These are phyloP conservation scores for Cavenderia fasciculata DNA, from an alignment of 78 protist species.

Conservation along the genomic window DNA sequence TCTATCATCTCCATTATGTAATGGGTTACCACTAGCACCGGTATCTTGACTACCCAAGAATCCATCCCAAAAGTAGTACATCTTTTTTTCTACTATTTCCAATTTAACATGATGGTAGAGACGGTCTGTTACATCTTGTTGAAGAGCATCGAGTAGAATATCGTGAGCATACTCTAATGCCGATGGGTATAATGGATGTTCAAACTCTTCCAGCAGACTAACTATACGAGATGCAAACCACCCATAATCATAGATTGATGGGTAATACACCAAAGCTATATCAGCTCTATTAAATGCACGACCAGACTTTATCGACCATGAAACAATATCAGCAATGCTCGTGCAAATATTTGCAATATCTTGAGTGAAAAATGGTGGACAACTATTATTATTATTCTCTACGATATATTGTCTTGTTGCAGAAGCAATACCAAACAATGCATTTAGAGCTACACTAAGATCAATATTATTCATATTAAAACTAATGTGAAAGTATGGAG, in stretches of 20 bases:
- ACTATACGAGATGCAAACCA: constrained; percentile 38
- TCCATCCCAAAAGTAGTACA: constrained; percentile 21
- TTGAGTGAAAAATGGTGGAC: neutral
- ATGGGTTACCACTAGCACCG: neutral
- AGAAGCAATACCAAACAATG: constrained; percentile 7
- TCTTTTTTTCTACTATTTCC: neutral
- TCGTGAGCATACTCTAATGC: no score
- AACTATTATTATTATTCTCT: no score
- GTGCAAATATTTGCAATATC: constrained; percentile 6
- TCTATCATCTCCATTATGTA: constrained; percentile 21
- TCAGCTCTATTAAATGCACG: neutral
- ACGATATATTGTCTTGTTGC: neutral
- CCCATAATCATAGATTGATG: constrained; percentile 4
- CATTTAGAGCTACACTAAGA: neutral
- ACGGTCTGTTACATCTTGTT: neutral
- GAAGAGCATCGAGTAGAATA: no score
- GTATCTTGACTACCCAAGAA: constrained; percentile 37
- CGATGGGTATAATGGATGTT: neutral
- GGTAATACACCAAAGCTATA: constrained; percentile 4
- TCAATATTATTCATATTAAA: constrained; percentile 15
- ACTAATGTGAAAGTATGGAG: neutral
- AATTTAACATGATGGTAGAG: neutral
- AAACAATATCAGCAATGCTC: no score
- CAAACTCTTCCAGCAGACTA: neutral
- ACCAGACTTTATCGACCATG: no score